These are phyloP conservation scores for Athelia psychrophila DNA, from an alignment of 1,284 basidiomycete genomes.

Conservation along the genomic window DNA sequence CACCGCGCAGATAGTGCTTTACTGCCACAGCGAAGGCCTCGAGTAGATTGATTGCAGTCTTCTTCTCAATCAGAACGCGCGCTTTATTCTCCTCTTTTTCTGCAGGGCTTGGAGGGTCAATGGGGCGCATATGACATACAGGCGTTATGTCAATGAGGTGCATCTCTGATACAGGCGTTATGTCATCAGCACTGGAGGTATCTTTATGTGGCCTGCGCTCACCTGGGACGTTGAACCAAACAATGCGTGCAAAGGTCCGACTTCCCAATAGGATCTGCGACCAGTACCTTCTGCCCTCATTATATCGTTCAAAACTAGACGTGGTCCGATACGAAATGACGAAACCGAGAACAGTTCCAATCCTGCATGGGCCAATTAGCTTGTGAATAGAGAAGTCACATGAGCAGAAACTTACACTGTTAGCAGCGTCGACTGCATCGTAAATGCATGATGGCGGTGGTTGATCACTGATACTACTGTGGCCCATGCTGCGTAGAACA, in stretches of 20 bases:
- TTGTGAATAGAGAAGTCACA: too few species aligned
- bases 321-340: constrained; percentile 69
- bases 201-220: background rate
- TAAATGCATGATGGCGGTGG: too few species aligned
- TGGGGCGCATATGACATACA: background rate
- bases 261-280: constrained; percentile 61
- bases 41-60: constrained; percentile 56
- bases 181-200: background rate
- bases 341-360: constrained; percentile 34
- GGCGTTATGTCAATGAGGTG: background rate
- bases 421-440: too few species aligned
- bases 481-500: too few species aligned
- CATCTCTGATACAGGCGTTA: background rate
- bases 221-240: background rate
- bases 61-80: constrained; percentile 65
- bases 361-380: background rate
- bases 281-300: constrained; percentile 71
- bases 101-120: background rate
- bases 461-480: too few species aligned
- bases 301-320: constrained; percentile 74
- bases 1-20: constrained; percentile 58
- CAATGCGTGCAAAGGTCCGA: constrained; percentile 9
- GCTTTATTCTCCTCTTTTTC: constrained; percentile 38
- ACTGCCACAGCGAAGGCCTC: constrained; percentile 51
- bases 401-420: too few species aligned